phyloP scores from a whole-genome alignment of 345 rosid species.

The Aquilaria malaccensis region DNA sequence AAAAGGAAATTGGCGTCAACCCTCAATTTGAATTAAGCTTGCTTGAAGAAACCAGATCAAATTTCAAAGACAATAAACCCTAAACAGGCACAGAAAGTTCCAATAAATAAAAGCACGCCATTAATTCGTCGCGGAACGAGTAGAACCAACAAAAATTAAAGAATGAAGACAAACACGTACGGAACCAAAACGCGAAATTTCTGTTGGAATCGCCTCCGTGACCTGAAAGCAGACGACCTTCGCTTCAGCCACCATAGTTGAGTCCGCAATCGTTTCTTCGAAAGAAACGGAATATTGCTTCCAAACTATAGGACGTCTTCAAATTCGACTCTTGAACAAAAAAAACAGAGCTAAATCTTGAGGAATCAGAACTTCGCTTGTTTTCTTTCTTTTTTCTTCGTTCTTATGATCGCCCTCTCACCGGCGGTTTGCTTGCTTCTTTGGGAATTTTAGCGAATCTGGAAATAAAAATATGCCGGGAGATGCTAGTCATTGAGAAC shows the following conservation, averaged over 20 bases:
- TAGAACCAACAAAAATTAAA: neutral
- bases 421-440: too few relatives aligned
- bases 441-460: too few relatives aligned
- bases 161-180: constrained; percentile 13
- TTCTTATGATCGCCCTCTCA: too few relatives aligned
- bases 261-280: constrained; percentile 14
- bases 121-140: too few relatives aligned
- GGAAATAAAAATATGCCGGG: too few relatives aligned
- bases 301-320: neutral
- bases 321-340: neutral
- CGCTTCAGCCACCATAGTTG: constrained; percentile 28
- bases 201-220: constrained; percentile 25
- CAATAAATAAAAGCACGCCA: too few relatives aligned
- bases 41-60: too few relatives aligned
- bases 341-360: neutral
- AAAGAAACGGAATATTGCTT: neutral
- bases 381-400: neutral
- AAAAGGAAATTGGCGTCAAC: too few relatives aligned
- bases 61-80: too few relatives aligned
- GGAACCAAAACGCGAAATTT: constrained; percentile 30
- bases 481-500: too few relatives aligned
- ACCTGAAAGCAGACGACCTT: constrained; percentile 21
- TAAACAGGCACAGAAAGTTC: too few relatives aligned
- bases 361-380: neutral
- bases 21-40: too few relatives aligned